Percentiles rank a stretch among this genome's conserved stretches.
These are phyloP conservation scores for Nothopassalora personata DNA, from an alignment of 2,329 filamentous ascomycete genomes.

Conservation along the genomic window DNA sequence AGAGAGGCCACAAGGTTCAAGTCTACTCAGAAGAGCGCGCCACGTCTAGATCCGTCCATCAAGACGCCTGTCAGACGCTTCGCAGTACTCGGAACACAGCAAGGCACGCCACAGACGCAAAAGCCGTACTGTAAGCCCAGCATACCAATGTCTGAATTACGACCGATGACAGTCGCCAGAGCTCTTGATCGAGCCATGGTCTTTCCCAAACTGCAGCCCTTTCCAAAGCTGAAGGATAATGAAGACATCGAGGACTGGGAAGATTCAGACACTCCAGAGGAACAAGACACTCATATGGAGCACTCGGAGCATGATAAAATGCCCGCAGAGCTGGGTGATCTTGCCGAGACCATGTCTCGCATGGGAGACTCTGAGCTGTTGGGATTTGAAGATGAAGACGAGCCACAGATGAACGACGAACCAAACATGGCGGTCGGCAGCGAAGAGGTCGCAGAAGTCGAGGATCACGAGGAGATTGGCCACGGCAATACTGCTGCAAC, in stretches of 20 bases:
- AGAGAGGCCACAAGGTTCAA: slow-evolving; percentile 13
- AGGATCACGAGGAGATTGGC: background rate
- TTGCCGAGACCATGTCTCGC: background rate
- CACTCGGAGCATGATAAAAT: background rate
- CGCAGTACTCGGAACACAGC: slow-evolving; percentile 14
- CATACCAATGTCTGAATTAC: slow-evolving; percentile 14
- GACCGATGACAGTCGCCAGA: slow-evolving; percentile 25
- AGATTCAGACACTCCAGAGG: background rate
- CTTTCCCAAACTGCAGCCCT: slow-evolving; percentile 20
- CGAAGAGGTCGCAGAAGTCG: background rate
- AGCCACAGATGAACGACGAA: background rate
- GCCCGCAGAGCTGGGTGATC: background rate
- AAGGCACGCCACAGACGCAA: slow-evolving; percentile 26
- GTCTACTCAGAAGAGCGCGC: slow-evolving; percentile 16
- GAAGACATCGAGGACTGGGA: slow-evolving; percentile 1
- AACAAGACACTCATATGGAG: background rate
- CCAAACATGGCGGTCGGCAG: slow-evolving; percentile 1
- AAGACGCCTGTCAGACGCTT: slow-evolving; percentile 21
- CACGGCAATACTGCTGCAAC: background rate
- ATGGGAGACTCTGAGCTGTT: background rate
- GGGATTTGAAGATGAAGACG: slow-evolving; percentile 1
- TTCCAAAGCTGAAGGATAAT: slow-evolving; percentile 8
- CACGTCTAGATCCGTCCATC: slow-evolving; percentile 9
- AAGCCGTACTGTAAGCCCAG: slow-evolving; percentile 19
- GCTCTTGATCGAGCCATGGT: slow-evolving; percentile 21